Base-by-base conservation (phyloP, 345 rosid genomes). In the Gossypium ekmanianum region DNA sequence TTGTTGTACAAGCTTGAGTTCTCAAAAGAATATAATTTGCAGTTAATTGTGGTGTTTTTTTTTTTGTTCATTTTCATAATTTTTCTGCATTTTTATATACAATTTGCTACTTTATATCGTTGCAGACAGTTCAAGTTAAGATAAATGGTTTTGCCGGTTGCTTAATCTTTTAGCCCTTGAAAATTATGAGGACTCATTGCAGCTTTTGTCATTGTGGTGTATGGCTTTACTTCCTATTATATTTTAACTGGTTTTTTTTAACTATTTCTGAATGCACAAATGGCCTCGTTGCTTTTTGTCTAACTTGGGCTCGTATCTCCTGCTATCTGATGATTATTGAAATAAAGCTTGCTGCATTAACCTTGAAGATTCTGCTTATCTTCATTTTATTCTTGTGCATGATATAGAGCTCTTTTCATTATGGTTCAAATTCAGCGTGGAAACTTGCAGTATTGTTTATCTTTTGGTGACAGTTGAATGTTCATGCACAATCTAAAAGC, bases 1-100 rank as follows among this genome's bases (percentile, higher is more conserved):
- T 50, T 41, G 43, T 16, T 71, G 74, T 71, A 39, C 74, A 20
- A 71, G 51, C 74, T 56, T 55, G 64, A 55, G 74, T 71, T 54
- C 34, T 45, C 48, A 20, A 41, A 55, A 54, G 61, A 71, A 55
- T 71, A n/a, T 18, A 54, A 11, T 18, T 59, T 10, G 27, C 63
- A 34, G 18, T 71, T 57, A 58, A 58, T 52, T 50, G 45, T 55
- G 74, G 61, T 55, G n/a, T 39, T 0, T 54, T 1, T 54, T 54
- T 2, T 47, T 7, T 18, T 11, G 16, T 70, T 34, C 27, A 17
- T 27, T 14, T 3, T 68, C 43, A 22, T 45, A 20, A 43, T 22
- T 7, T 68, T 69, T 26, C 73, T 26, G 44, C 39, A 18, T 9
- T 29, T 11, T 55, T 27, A 55, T 39, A 71, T 55, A 55, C 24